Evolutionary conservation across 2,329 filamentous ascomycete species (phyloP).

Genomic region (Thermothelomyces thermophilus): DNA sequence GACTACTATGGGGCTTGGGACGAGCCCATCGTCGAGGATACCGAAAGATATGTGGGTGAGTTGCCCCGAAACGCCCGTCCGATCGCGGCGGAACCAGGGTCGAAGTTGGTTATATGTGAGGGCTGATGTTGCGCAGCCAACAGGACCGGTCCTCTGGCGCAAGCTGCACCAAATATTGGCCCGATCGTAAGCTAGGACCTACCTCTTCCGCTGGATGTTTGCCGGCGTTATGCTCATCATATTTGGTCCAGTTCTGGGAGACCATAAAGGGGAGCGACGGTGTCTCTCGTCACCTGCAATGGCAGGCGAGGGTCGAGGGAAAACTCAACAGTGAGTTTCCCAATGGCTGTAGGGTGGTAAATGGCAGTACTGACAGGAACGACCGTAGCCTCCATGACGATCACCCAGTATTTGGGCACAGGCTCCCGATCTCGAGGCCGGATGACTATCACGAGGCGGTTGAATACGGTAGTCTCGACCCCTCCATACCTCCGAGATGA

Average conservation of each 20-base stretch:
- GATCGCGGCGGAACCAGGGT: no score
- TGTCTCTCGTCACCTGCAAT: slow-evolving; percentile 56
- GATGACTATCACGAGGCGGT: slow-evolving; percentile 51
- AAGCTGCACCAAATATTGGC: slow-evolving; percentile 23
- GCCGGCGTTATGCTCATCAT: background rate
- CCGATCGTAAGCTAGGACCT: slow-evolving; percentile 17
- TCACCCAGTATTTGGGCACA: slow-evolving; percentile 57
- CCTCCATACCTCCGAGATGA: slow-evolving; percentile 52
- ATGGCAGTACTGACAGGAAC: background rate
- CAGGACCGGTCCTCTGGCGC: slow-evolving; percentile 20
- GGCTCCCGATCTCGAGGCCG: slow-evolving; percentile 54
- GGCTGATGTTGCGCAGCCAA: slow-evolving; percentile 10
- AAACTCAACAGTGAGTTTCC: slow-evolving; percentile 20
- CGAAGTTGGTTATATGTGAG: no score
- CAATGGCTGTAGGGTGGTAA: background rate
- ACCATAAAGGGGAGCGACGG: slow-evolving; percentile 51
- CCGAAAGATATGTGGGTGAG: slow-evolving; percentile 37
- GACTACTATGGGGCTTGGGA: slow-evolving; percentile 59
- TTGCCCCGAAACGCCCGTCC: no score
- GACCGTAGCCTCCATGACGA: slow-evolving; percentile 39
- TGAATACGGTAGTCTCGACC: slow-evolving; percentile 53
- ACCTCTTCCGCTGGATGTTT: background rate
- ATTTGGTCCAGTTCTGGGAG: slow-evolving; percentile 40
- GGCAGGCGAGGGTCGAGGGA: slow-evolving; percentile 39
- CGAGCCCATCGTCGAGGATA: slow-evolving; percentile 39